phyloP scores from a whole-genome alignment of 805 yeast species.

The Metschnikowia shivogae region DNA sequence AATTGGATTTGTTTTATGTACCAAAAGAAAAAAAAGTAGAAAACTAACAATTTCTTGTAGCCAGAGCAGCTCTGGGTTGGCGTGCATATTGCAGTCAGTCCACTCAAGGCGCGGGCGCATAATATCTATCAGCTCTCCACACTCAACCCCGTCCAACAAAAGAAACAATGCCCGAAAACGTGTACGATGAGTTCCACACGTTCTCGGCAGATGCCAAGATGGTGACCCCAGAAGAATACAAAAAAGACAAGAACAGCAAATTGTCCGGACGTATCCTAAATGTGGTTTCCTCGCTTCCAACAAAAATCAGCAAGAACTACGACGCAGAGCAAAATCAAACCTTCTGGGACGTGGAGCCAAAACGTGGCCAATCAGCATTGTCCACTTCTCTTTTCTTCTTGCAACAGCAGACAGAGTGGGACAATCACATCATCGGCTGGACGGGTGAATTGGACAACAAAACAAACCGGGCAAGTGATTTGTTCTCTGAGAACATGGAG shows the following conservation, averaged over 20 bases:
- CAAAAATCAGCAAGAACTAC: slow-evolving; percentile 47
- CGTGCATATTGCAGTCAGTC: neutral
- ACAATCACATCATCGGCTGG: slow-evolving; percentile 88
- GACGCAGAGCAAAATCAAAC: slow-evolving; percentile 27
- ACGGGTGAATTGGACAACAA: slow-evolving; percentile 73
- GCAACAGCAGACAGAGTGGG: slow-evolving; percentile 71
- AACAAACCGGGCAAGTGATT: slow-evolving; percentile 17
- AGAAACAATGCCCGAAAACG: slow-evolving; percentile 11
- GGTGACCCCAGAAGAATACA: slow-evolving; percentile 29
- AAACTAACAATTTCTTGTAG: neutral
- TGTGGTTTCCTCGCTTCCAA: slow-evolving; percentile 66
- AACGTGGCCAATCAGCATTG: slow-evolving; percentile 81
- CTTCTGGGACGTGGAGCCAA: slow-evolving; percentile 57
- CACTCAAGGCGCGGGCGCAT: neutral
- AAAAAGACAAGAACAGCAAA: slow-evolving; percentile 25
- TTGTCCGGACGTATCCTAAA: slow-evolving; percentile 65
- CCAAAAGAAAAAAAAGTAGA: slow-evolving; percentile 20
- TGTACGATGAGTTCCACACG: slow-evolving; percentile 21
- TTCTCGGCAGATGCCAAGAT: slow-evolving; percentile 17
- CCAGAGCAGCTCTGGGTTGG: neutral
- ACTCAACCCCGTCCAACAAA: neutral
- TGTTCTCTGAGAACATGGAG: slow-evolving; percentile 31
- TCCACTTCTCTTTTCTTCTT: slow-evolving; percentile 70
- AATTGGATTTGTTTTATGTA: slow-evolving; percentile 23
- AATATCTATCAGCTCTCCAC: slow-evolving; percentile 1